A percentile compares a stretch with the other conserved stretches of the same genome.
These are phyloP conservation scores for Gastrolobium bilobum DNA, from an alignment of 306 rosid species.

Conservation along the genomic window DNA sequence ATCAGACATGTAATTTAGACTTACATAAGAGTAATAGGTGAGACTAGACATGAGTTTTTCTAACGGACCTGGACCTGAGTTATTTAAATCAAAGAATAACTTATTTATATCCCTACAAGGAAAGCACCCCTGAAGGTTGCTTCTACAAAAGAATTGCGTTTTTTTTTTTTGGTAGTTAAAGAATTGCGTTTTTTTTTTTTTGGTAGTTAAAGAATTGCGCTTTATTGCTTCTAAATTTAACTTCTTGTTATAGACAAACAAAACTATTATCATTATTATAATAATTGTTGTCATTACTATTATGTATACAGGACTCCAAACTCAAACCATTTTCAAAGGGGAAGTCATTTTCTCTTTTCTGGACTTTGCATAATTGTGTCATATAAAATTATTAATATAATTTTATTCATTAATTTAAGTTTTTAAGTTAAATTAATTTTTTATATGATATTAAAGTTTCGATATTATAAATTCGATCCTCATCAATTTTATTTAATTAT, in stretches of 20 bases:
- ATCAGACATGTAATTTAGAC: no score
- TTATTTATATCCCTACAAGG: no score
- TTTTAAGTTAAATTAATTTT: no score
- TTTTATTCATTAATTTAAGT: no score
- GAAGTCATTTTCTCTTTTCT: slow-evolving; percentile 39
- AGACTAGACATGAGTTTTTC: no score
- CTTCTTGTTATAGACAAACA: slow-evolving; percentile 11
- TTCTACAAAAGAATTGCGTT: slow-evolving; percentile 22
- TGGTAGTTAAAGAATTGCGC: neutral
- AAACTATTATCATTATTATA: neutral
- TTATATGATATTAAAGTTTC: no score
- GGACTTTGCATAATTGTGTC: slow-evolving; percentile 42
- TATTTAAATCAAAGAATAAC: no score
- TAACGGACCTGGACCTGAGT: no score
- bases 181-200: slow-evolving; percentile 28
- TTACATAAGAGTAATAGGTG: no score
- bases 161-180: neutral
- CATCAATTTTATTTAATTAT: no score
- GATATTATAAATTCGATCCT: no score
- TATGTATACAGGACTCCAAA: neutral
- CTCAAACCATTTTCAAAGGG: slow-evolving; percentile 9
- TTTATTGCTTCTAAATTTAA: slow-evolving; percentile 27
- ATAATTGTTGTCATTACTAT: neutral
- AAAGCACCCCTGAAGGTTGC: neutral
- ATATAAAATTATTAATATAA: no score